Conservation (phyloP, 352 stramenopile genomes). For the Globisporangium lucens region DNA sequence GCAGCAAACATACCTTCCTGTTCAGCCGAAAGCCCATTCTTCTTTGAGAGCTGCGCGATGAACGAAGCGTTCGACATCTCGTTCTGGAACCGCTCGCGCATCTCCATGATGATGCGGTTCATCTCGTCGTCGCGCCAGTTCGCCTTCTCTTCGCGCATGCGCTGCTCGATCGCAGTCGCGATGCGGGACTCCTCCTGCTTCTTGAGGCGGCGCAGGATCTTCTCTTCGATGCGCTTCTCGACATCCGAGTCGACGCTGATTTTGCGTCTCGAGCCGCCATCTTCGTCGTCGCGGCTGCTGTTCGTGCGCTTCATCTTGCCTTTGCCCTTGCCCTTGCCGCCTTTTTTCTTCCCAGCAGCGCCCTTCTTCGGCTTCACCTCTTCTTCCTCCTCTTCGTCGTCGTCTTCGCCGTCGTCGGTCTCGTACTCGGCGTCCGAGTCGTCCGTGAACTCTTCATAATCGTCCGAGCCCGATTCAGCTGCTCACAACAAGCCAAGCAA, state of each 20-base stretch:
- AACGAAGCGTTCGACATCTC: slow-evolving; percentile 72
- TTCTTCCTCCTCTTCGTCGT: slow-evolving; percentile 63
- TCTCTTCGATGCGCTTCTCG: slow-evolving; percentile 85
- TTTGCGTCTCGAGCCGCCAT: slow-evolving; percentile 36
- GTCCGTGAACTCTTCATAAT: slow-evolving; percentile 50
- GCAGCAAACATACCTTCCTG: neutral
- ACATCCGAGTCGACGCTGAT: slow-evolving; percentile 73
- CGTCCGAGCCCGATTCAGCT: slow-evolving; percentile 78
- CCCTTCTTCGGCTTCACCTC: slow-evolving; percentile 67
- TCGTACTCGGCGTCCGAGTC: slow-evolving; percentile 70
- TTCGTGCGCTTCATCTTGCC: slow-evolving; percentile 43
- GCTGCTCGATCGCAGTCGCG: slow-evolving; percentile 74
- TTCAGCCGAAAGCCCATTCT: slow-evolving; percentile 25
- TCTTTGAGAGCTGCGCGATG: slow-evolving; percentile 61
- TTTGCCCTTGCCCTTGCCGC: slow-evolving; percentile 24
- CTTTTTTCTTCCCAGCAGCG: slow-evolving; percentile 42
- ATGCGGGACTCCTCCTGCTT: slow-evolving; percentile 88
- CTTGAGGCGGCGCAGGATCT: slow-evolving; percentile 82
- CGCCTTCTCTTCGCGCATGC: slow-evolving; percentile 82
- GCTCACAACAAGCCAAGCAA: neutral
- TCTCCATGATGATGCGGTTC: slow-evolving; percentile 89
- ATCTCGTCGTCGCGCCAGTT: slow-evolving; percentile 88
- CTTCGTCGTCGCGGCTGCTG: slow-evolving; percentile 43
- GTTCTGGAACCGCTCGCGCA: slow-evolving; percentile 81
- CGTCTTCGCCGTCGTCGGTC: slow-evolving; percentile 52